A percentile compares a stretch with the other conserved stretches of the same genome.
Conservation (phyloP, 768 basidiomycete species). For the Russula virescens region DNA sequence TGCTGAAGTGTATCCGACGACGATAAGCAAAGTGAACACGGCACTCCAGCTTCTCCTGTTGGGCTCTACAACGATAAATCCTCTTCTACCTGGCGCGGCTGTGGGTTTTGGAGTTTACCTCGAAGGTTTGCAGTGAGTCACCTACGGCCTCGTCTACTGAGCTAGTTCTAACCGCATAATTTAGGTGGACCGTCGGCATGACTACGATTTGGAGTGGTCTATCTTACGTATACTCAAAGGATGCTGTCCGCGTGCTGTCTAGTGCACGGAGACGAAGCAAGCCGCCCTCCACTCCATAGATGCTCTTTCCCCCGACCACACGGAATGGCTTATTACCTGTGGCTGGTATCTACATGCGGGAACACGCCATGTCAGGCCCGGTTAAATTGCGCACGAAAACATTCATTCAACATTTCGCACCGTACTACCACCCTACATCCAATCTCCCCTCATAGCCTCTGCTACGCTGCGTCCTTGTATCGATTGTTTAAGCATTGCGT, state of each 20-base stretch:
- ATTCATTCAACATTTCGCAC: background rate
- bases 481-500: background rate
- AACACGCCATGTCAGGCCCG: background rate
- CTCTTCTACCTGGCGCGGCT: constrained; percentile 62
- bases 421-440: background rate
- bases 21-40: constrained; percentile 96
- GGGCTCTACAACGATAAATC: constrained; percentile 82
- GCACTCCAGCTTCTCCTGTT: constrained; percentile 87
- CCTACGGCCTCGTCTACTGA: background rate
- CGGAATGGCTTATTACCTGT: background rate
- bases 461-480: background rate
- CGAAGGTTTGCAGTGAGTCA: constrained; percentile 53
- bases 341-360: background rate
- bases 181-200: constrained; percentile 77
- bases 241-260: constrained; percentile 55
- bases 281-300: constrained; percentile 1
- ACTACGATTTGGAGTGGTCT: constrained; percentile 92
- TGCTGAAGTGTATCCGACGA: constrained; percentile 88
- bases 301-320: background rate
- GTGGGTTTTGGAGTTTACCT: constrained; percentile 51
- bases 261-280: constrained; percentile 8
- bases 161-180: background rate
- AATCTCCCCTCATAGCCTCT: background rate
- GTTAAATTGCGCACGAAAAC: background rate
- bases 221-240: constrained; percentile 72